These are phyloP conservation scores for Castanea crenata DNA, from an alignment of 306 rosid genomes.

Conservation along the genomic window DNA sequence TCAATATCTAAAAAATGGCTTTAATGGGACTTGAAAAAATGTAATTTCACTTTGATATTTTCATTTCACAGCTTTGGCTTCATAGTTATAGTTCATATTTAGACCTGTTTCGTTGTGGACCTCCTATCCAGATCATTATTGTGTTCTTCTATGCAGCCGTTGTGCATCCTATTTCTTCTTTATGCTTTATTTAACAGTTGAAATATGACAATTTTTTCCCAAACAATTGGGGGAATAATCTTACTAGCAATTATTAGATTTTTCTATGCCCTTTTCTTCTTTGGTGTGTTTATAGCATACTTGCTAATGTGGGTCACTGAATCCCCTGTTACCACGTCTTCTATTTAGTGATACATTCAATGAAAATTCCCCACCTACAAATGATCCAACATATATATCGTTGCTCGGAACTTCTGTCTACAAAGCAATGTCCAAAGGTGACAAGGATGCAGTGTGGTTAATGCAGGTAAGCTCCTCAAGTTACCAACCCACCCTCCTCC, in stretches of 20 bases:
- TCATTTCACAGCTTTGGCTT: not conserved
- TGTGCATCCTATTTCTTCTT: not conserved
- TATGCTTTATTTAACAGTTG: not conserved
- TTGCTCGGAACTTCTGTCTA: constrained; percentile 89
- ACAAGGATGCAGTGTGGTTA: constrained; percentile 92
- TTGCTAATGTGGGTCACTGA: constrained; percentile 22
- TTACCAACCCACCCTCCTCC: not conserved
- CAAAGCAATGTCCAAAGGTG: constrained; percentile 80
- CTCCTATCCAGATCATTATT: not conserved
- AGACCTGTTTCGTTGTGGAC: not conserved
- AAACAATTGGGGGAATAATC: not conserved
- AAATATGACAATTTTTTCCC: not conserved
- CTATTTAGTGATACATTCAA: constrained; percentile 87
- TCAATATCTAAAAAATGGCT: too few relatives aligned
- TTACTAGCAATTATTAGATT: not conserved
- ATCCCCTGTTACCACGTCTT: constrained; percentile 8
- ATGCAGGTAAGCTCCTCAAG: constrained; percentile 83
- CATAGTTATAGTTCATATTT: not conserved
- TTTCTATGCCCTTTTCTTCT: not conserved
- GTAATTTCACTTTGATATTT: not conserved
- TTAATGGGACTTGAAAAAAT: not conserved
- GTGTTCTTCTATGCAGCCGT: not conserved
- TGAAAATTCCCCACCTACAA: constrained; percentile 86
- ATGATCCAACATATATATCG: constrained; percentile 68
- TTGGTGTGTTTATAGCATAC: not conserved